Evolutionary conservation across 2,329 filamentous ascomycete species (phyloP).

Genomic region (Huntiella moniliformis): DNA sequence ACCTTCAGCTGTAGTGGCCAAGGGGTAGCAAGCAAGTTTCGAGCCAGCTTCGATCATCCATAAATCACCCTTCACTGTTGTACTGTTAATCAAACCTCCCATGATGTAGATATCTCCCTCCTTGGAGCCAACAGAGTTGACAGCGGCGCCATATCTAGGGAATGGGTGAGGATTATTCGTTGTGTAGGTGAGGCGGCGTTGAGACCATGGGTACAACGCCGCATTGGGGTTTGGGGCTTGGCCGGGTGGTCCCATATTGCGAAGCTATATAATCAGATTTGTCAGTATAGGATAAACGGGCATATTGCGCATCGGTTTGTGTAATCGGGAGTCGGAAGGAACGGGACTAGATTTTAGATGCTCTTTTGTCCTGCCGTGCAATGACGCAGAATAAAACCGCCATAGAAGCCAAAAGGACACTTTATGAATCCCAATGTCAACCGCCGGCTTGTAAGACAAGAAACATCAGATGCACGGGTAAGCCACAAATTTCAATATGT

Average conservation of each 20-base stretch:
- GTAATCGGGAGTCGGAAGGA: no score
- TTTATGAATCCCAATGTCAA: no score
- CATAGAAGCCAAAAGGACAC: no score
- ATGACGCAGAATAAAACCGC: no score
- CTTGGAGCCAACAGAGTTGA: slow-evolving; percentile 82
- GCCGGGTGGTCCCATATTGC: slow-evolving; percentile 28
- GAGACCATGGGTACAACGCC: slow-evolving; percentile 90
- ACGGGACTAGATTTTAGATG: no score
- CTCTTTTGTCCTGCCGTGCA: no score
- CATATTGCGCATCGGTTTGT: no score
- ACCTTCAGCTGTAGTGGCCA: slow-evolving; percentile 81
- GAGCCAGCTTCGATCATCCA: slow-evolving; percentile 93
- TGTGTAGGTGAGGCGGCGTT: slow-evolving; percentile 71
- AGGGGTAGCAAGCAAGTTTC: slow-evolving; percentile 75
- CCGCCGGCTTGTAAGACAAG: no score
- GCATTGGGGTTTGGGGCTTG: slow-evolving; percentile 40
- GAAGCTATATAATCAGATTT: slow-evolving; percentile 23
- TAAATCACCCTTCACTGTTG: slow-evolving; percentile 87
- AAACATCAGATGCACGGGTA: no score
- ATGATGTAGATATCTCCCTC: slow-evolving; percentile 96
- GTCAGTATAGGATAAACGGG: neutral
- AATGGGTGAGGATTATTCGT: slow-evolving; percentile 72
- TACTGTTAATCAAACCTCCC: slow-evolving; percentile 87
- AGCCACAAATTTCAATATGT: no score
- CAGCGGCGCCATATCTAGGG: slow-evolving; percentile 88